Evolutionary conservation across 2,329 filamentous ascomycete genomes (phyloP).

Genomic region (Sclerotinia subarctica): DNA sequence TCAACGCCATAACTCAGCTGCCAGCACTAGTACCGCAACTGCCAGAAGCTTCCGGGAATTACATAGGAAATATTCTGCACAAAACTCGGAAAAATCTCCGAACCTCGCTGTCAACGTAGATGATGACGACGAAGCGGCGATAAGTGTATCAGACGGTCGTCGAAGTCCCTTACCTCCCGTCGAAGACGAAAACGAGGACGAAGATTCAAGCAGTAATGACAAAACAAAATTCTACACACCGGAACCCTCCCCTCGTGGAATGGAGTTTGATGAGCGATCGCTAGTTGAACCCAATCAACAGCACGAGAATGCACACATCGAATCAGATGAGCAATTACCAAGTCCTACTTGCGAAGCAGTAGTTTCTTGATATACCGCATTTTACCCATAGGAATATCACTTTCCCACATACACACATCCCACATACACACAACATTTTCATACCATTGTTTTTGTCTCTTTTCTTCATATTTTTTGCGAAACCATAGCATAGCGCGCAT

Average conservation of each 20-base stretch:
- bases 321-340: conserved; percentile 9
- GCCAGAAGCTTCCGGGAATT: conserved; percentile 62
- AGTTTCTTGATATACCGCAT: background rate
- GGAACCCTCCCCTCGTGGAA: background rate
- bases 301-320: background rate
- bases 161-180: conserved; percentile 55
- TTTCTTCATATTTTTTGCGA: conserved; percentile 3
- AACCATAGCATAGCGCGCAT: conserved; percentile 10
- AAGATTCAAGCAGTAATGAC: conserved; percentile 21
- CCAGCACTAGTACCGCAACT: conserved; percentile 65
- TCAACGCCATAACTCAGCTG: conserved; percentile 57
- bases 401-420: background rate
- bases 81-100: conserved; percentile 43
- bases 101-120: conserved; percentile 27
- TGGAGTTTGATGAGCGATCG: conserved; percentile 7
- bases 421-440: conserved; percentile 5
- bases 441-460: conserved; percentile 11
- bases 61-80: conserved; percentile 57
- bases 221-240: conserved; percentile 29
- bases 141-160: conserved; percentile 58
- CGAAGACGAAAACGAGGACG: conserved; percentile 35
- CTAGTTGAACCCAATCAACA: conserved; percentile 4
- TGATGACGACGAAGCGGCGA: conserved; percentile 57
- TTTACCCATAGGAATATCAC: background rate
- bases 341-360: conserved; percentile 10